Evolutionary conservation across 1,139 yeast species (phyloP), one percentile per base, ranked within the genome.

Genomic region (Kodamaea sp.): DNA sequence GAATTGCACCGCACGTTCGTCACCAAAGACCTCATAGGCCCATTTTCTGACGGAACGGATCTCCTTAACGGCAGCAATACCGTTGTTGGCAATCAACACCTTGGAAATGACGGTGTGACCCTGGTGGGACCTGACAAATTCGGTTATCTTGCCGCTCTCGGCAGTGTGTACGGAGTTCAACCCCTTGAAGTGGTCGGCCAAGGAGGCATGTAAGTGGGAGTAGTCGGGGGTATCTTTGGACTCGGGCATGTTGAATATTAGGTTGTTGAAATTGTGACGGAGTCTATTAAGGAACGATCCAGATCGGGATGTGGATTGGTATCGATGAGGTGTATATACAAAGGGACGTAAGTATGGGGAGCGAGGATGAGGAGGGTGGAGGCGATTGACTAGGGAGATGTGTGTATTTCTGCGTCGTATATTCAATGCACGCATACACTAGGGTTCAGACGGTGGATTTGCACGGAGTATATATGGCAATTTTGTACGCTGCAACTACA

Each of bases 1-100:
- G 59, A 92, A 94, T 51, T 87, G 89, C 47, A 92, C 85, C 43
- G 95, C 90, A 57, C 86, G 77, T 63, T 92, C 97, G 56, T 94
- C 83, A 44, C 96, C 96, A 69, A 92, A 92, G 18, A 97, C 89
- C 64, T 92, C 97, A 64, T 92, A 94, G 27, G 97, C 92, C 98
- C 98, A 94, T 73, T 90, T 90, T 65, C 98, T 80, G 32, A 92
- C 89, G 9, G 96, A 87, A 55, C 99, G 79, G 59, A 94, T 94
- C 68, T 92, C 97, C 63, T 92, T 92, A 42, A 92, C 98, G 35
- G 99, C 99, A 25, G 96, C 98, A 61, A 92, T 94, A 78, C 99
- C 99, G 61, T 92, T 92, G 64, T 92, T 92, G 41, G 98, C 97
- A 56, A 92, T 92, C 51, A 92, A 76, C 30, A 92, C 83, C 50